phyloP scores from a whole-genome alignment of 2,329 filamentous ascomycete genomes.

The Colletotrichum shisoi region DNA sequence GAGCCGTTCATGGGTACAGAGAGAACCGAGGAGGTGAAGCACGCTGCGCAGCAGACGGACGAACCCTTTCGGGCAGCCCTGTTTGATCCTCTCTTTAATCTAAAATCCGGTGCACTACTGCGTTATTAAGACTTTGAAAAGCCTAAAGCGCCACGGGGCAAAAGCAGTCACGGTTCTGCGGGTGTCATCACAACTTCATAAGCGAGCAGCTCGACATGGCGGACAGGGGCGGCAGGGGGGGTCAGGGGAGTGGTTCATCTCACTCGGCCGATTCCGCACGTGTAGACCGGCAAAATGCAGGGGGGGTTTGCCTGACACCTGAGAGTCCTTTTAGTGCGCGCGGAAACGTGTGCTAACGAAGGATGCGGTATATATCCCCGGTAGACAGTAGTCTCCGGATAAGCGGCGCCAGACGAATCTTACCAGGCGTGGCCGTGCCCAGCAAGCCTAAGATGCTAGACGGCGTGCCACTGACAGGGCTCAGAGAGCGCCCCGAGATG shows the following conservation, averaged over 20 bases:
- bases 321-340: background rate
- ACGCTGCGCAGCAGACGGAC: background rate
- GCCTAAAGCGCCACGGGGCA: background rate
- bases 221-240: background rate
- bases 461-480: slow-evolving; percentile 27
- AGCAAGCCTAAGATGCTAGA: slow-evolving; percentile 28
- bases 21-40: too few species aligned
- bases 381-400: slow-evolving; percentile 4
- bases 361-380: slow-evolving; percentile 20
- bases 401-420: background rate
- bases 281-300: slow-evolving; percentile 19
- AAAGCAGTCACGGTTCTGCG: slow-evolving; percentile 10
- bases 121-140: background rate
- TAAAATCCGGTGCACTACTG: slow-evolving; percentile 2
- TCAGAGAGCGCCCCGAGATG: background rate
- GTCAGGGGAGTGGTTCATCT: background rate
- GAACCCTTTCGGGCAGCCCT: background rate
- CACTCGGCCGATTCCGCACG: slow-evolving; percentile 31
- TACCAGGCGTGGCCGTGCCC: background rate
- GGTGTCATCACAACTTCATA: background rate
- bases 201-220: slow-evolving; percentile 13
- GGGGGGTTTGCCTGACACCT: slow-evolving; percentile 2
- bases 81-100: background rate
- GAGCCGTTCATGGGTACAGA: too few species aligned
- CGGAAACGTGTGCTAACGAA: slow-evolving; percentile 5